A percentile compares a stretch with the other conserved stretches of the same genome.
Evolutionary conservation across 768 basidiomycete species (phyloP).

Genomic region (Dentipellis fragilis): DNA sequence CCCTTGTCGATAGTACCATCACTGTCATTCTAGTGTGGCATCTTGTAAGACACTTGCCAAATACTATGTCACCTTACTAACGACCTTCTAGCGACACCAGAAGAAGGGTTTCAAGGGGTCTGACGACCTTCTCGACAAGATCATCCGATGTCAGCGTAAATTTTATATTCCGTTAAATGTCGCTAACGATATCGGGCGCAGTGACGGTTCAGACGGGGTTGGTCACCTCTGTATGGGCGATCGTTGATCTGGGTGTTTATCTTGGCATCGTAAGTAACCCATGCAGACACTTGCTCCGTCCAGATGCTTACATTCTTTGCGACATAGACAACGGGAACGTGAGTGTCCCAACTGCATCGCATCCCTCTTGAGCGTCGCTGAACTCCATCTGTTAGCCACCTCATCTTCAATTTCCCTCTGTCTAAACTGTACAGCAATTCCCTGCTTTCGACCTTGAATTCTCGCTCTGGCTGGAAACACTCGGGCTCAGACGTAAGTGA

Average conservation of each 20-base stretch:
- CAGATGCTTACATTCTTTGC: not conserved
- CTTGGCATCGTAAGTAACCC: slow-evolving; percentile 11
- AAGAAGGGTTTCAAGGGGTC: slow-evolving; percentile 11
- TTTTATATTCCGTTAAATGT: no score
- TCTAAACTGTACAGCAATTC: not conserved
- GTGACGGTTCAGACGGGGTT: slow-evolving; percentile 24
- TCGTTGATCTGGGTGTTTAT: slow-evolving; percentile 18
- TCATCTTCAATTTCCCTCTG: slow-evolving; percentile 13
- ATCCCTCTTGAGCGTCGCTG: not conserved
- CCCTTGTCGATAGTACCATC: slow-evolving; percentile 10
- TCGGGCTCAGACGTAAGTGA: not conserved
- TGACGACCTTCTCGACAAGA: slow-evolving; percentile 11
- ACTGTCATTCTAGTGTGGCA: slow-evolving; percentile 11
- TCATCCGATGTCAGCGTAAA: slow-evolving; percentile 9
- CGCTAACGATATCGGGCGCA: not conserved
- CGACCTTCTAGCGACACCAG: slow-evolving; percentile 4
- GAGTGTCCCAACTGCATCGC: not conserved
- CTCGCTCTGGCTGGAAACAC: slow-evolving; percentile 13
- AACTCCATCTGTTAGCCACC: not conserved
- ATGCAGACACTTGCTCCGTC: not conserved
- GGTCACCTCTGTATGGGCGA: slow-evolving; percentile 15
- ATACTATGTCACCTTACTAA: not conserved
- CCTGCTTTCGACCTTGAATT: not conserved
- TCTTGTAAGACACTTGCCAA: slow-evolving; percentile 8
- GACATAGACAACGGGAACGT: not conserved